Conservation (phyloP, 2,329 filamentous ascomycete genomes). For the Claviceps quebecensis region DNA sequence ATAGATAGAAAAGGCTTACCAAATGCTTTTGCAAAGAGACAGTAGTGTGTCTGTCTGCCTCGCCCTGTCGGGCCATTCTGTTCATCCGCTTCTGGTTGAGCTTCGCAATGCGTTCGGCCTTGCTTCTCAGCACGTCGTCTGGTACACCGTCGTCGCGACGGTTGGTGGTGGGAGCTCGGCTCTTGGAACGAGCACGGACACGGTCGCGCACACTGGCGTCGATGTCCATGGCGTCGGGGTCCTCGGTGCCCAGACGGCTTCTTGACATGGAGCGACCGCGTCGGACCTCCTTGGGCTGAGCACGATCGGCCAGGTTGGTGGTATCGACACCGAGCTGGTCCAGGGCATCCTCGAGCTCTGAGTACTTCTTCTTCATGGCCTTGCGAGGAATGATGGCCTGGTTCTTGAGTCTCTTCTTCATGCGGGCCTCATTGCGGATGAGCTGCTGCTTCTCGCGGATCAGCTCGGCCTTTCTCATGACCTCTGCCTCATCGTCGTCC, state of each 20-base stretch:
- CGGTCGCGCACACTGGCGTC: conserved; percentile 44
- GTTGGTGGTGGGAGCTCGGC: conserved; percentile 47
- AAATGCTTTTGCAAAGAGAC: conserved; percentile 80
- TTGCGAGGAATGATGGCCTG: conserved; percentile 81
- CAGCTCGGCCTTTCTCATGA: conserved; percentile 80
- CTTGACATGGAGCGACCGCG: conserved; percentile 60
- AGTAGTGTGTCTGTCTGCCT: conserved; percentile 81
- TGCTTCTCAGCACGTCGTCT: conserved; percentile 50
- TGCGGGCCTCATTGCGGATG: conserved; percentile 85
- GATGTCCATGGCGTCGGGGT: conserved; percentile 64
- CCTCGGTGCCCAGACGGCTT: conserved; percentile 46
- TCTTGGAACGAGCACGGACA: conserved; percentile 60
- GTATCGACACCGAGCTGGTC: conserved; percentile 79
- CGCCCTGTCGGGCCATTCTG: conserved; percentile 90
- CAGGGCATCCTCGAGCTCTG: conserved; percentile 75
- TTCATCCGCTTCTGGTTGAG: conserved; percentile 97
- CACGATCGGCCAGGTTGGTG: conserved; percentile 57
- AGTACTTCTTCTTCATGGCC: conserved; percentile 65
- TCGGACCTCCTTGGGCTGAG: conserved; percentile 45
- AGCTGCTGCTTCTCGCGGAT: conserved; percentile 90
- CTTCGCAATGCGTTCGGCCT: conserved; percentile 79
- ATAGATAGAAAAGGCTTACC: conserved; percentile 38
- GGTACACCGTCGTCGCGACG: conserved; percentile 65
- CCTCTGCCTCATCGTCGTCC: conserved; percentile 77
- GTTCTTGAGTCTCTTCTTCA: conserved; percentile 97